A percentile compares a stretch with the other conserved stretches of the same genome.
Conservation (phyloP, 371 early-diverging fungal species). For the Mortierella sp. region DNA sequence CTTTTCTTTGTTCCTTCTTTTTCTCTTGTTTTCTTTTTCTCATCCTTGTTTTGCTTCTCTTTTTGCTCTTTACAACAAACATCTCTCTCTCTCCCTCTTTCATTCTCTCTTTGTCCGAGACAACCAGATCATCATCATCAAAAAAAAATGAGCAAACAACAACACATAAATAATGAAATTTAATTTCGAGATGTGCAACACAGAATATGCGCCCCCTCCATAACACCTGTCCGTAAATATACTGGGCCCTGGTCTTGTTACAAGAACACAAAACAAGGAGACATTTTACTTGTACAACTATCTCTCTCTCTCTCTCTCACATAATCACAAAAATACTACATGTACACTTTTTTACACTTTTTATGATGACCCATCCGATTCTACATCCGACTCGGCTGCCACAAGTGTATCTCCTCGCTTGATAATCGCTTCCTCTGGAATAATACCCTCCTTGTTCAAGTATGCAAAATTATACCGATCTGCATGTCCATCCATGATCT, state of each 20-base stretch:
- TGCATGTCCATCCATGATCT: conserved; percentile 53
- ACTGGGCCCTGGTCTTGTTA: too few species aligned
- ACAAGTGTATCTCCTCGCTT: conserved; percentile 32
- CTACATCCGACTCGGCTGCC: conserved; percentile 34
- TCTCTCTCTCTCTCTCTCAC: too few species aligned
- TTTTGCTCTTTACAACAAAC: neutral
- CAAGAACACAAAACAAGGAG: too few species aligned
- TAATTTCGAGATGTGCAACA: too few species aligned
- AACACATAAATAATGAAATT: neutral
- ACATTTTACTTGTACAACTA: too few species aligned
- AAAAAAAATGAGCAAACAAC: neutral
- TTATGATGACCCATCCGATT: conserved; percentile 31
- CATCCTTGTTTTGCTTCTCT: neutral
- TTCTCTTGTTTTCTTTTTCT: neutral
- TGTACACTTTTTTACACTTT: neutral
- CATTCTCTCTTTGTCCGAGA: too few species aligned
- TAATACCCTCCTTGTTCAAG: conserved; percentile 64
- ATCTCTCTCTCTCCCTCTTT: neutral
- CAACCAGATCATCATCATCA: neutral
- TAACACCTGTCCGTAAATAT: too few species aligned
- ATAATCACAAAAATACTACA: neutral
- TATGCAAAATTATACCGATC: conserved; percentile 57
- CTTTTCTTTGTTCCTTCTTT: neutral
- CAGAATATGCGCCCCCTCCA: too few species aligned
- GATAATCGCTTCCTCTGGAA: conserved; percentile 65